Percentiles rank a stretch among this genome's conserved stretches.
Conservation (phyloP, 345 rosid genomes). For the Murraya paniculata region DNA sequence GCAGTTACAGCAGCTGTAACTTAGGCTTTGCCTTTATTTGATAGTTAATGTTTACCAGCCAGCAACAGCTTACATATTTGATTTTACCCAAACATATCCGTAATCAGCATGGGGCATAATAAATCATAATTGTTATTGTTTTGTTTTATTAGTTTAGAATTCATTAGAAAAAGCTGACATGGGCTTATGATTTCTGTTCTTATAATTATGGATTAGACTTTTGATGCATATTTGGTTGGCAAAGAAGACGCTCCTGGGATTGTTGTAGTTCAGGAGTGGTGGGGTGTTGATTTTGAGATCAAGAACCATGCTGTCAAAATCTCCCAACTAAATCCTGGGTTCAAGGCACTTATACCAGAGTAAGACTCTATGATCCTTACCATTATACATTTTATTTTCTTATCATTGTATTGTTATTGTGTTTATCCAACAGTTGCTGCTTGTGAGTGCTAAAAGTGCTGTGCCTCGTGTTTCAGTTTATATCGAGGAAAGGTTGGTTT, state of each 20-base stretch:
- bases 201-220: conserved; percentile 42
- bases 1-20: no score
- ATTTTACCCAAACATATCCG: no score
- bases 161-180: background rate
- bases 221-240: conserved; percentile 91
- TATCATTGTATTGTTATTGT: background rate
- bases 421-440: background rate
- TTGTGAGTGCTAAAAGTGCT: background rate
- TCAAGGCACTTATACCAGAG: conserved; percentile 91
- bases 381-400: background rate
- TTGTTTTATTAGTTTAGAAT: background rate
- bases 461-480: conserved; percentile 42
- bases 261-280: conserved; percentile 96
- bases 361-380: conserved; percentile 21
- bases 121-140: background rate
- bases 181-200: background rate
- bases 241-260: conserved; percentile 90
- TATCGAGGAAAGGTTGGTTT: conserved; percentile 93
- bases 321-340: conserved; percentile 76
- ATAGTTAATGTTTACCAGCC: no score
- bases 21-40: no score
- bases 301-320: conserved; percentile 88
- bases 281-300: conserved; percentile 97
- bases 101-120: background rate
- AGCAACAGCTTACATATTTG: no score